Evolutionary conservation across 164 flowering plant species (phyloP).

Genomic region (Cinnamomum micranthum): DNA sequence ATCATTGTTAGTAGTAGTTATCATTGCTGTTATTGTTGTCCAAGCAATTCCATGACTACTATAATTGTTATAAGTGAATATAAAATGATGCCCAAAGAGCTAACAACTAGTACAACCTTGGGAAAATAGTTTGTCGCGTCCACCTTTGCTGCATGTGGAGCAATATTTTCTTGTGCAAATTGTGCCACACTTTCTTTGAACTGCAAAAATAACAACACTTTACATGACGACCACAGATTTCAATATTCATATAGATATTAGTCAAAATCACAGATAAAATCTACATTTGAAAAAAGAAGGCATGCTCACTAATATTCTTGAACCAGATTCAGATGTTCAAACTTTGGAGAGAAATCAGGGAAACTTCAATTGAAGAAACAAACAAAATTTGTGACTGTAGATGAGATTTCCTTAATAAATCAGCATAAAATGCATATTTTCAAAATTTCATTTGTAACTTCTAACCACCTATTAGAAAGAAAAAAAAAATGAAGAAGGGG

Average conservation of each 20-base stretch:
- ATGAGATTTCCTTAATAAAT: background rate
- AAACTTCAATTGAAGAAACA: background rate
- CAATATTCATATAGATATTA: background rate
- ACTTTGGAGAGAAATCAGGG: background rate
- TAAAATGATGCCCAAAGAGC: background rate
- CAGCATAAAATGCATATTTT: too few relatives aligned
- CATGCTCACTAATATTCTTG: background rate
- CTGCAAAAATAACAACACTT: constrained; percentile 32
- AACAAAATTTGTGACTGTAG: background rate
- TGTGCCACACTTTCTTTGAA: constrained; percentile 90
- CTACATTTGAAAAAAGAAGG: too few relatives aligned
- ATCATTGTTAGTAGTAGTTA: background rate
- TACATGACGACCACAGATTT: background rate
- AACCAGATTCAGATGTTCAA: background rate
- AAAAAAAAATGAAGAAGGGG: too few relatives aligned
- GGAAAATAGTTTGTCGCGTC: constrained; percentile 84
- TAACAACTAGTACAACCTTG: constrained; percentile 36
- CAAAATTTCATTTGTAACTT: background rate
- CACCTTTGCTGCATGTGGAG: constrained; percentile 79
- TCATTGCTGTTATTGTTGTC: too few relatives aligned
- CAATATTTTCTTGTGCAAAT: constrained; percentile 84
- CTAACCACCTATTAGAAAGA: background rate
- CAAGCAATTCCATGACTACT: too few relatives aligned
- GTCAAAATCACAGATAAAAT: background rate
- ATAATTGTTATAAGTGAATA: background rate